Evolutionary conservation across 1,284 basidiomycete genomes (phyloP), one percentile per base, ranked within the genome.

Genomic region (Irpex sp.): DNA sequence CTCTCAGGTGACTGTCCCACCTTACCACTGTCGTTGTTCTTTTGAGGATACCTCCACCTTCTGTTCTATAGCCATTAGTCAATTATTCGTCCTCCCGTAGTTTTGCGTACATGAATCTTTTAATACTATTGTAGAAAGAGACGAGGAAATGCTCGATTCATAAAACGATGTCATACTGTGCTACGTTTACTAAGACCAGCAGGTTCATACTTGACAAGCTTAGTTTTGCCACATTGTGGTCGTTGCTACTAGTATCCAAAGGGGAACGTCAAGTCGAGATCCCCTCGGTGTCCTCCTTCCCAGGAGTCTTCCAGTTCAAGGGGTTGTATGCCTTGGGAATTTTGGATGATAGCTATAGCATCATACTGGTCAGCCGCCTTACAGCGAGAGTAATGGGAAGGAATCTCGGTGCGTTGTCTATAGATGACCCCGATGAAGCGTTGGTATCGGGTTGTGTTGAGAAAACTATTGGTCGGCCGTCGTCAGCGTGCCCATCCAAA

Each of bases 391-490:
- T 72, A 74, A 62, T 72, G 72, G 49, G 72, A 71, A 61, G 67
- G 66, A 0, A 68, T 55, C 61, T 72, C 72, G 3, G 73, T 74
- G 15, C 66, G 66, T 49, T 64, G 64, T 40, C 70, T 62, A 68
- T 72, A 73, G 17, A 74, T 69, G 34, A 72, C 70, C 19, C 72
- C 71, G 60, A 71, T 73, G 67, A 71, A 72, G 47, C 70, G 69
- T 67, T 71, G 69, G 61, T 67, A 70, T 26, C 69, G 69, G 13
- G 70, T 66, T 2, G 57, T 51, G 58, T 73, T 69, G 38, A 74
- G 66, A 59, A 71, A 71, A 7, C 71, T 73, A 44, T 31, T 13
- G 44, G n/a, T 11, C 44, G n/a, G n/a, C 44, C 11, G n/a, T 11
- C 40, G 40, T 15, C 11, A n/a, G 8, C 21, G 48, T 40, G 21